These are phyloP conservation scores for Zanthoxylum bungeanum DNA, from an alignment of 345 rosid species.

Conservation along the genomic window DNA sequence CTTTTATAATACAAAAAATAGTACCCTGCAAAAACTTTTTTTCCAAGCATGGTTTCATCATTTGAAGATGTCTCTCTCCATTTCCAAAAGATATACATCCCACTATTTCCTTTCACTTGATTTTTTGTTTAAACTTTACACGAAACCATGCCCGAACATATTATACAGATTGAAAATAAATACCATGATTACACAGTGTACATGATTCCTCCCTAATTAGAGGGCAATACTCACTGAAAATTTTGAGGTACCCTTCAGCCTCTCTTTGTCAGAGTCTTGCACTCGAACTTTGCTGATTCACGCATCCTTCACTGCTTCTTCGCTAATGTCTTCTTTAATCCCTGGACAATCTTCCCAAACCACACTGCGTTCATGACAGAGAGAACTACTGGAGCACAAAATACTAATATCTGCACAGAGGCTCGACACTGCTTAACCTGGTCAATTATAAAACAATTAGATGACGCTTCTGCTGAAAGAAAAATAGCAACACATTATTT, in stretches of 20 bases:
- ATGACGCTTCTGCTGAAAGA: neutral
- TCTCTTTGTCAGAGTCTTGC: neutral
- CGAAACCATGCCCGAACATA: neutral
- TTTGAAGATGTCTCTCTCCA: too few species aligned
- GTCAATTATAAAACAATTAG: conserved; percentile 4
- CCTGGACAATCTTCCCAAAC: conserved; percentile 80
- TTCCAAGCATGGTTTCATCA: too few species aligned
- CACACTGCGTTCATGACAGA: conserved; percentile 76
- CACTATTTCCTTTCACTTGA: neutral
- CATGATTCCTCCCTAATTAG: neutral
- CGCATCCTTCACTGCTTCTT: conserved; percentile 46
- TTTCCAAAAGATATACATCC: neutral
- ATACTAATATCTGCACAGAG: conserved; percentile 47
- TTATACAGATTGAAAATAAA: neutral
- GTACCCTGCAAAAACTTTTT: too few species aligned
- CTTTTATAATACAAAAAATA: too few species aligned
- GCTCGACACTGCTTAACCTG: conserved; percentile 61
- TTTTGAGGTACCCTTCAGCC: neutral
- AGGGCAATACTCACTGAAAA: neutral
- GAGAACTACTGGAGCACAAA: conserved; percentile 51
- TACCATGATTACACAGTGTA: too few species aligned
- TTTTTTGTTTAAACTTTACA: conserved; percentile 7
- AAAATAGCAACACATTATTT: neutral
- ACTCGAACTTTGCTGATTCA: neutral
- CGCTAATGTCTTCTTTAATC: conserved; percentile 65